phyloP scores from a whole-genome alignment of 129 eudicot genomes.

The Lactuca saligna region DNA sequence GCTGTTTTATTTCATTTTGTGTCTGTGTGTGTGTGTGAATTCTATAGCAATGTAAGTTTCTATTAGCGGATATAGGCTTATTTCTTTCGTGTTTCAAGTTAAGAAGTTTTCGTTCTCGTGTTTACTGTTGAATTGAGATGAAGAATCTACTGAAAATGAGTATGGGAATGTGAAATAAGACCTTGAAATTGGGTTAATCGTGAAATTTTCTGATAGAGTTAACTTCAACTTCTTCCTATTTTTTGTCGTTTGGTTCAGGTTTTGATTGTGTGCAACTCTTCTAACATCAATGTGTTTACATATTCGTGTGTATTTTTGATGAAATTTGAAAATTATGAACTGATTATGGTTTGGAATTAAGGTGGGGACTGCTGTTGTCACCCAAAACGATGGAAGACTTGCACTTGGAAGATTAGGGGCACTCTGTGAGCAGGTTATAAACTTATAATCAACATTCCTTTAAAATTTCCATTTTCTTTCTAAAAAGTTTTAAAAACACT shows the following conservation, averaged over 20 bases:
- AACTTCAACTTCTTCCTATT: neutral
- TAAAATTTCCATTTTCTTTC: too few relatives aligned
- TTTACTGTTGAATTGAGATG: neutral
- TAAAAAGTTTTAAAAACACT: conserved; percentile 9
- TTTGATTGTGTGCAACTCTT: too few relatives aligned
- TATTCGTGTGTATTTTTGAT: too few relatives aligned
- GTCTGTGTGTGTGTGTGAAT: too few relatives aligned
- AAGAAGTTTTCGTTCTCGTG: neutral
- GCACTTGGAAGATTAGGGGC: conserved; percentile 98
- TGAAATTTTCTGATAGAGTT: neutral
- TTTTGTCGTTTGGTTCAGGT: too few relatives aligned
- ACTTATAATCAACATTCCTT: too few relatives aligned
- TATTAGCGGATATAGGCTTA: too few relatives aligned
- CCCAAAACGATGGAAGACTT: conserved; percentile 83
- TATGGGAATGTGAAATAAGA: neutral
- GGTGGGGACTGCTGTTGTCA: conserved; percentile 99
- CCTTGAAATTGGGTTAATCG: neutral
- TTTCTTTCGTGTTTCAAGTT: too few relatives aligned
- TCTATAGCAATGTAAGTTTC: neutral
- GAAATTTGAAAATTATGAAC: too few relatives aligned
- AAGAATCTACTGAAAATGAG: neutral
- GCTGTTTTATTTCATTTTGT: neutral
- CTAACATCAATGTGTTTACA: too few relatives aligned
- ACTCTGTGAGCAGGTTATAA: conserved; percentile 82
- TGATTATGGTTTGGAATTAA: conserved; percentile 19